phyloP scores from a whole-genome alignment of 1,139 yeast species.

The Meyerozyma elateridarum region DNA sequence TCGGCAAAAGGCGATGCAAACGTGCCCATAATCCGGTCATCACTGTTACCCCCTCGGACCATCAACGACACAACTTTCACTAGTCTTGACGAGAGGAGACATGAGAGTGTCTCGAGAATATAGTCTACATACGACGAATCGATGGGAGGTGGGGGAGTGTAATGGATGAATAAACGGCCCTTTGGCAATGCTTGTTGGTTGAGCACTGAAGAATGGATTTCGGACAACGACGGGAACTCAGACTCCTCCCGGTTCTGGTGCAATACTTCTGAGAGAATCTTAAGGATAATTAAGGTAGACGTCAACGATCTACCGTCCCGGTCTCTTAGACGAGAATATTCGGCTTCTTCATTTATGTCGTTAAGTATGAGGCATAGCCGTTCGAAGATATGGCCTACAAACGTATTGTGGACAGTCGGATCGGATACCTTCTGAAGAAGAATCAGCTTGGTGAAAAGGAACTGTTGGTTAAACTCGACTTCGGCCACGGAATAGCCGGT shows the following conservation, averaged over 20 bases:
- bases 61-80: slow-evolving; percentile 1
- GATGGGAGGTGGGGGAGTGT: slow-evolving; percentile 6
- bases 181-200: background rate
- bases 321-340: slow-evolving; percentile 22
- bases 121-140: slow-evolving; percentile 22
- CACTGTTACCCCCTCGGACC: slow-evolving; percentile 1
- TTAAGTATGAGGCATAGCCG: slow-evolving; percentile 23
- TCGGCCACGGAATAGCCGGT: slow-evolving; percentile 41
- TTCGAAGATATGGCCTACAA: slow-evolving; percentile 19
- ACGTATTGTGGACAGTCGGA: slow-evolving; percentile 12
- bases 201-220: background rate
- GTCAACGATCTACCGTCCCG: slow-evolving; percentile 30
- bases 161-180: slow-evolving; percentile 1
- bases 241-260: slow-evolving; percentile 24
- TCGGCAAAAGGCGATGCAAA: background rate
- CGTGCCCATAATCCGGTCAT: background rate
- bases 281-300: slow-evolving; percentile 32
- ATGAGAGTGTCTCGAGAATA: slow-evolving; percentile 13
- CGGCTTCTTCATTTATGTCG: slow-evolving; percentile 26
- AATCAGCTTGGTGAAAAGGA: slow-evolving; percentile 27
- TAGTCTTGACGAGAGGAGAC: slow-evolving; percentile 2
- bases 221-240: background rate
- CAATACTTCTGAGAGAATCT: slow-evolving; percentile 28
- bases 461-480: slow-evolving; percentile 42
- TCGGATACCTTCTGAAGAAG: slow-evolving; percentile 20